Base-by-base conservation (phyloP, 805 yeast species). In the Myxozyma nipponensis region DNA sequence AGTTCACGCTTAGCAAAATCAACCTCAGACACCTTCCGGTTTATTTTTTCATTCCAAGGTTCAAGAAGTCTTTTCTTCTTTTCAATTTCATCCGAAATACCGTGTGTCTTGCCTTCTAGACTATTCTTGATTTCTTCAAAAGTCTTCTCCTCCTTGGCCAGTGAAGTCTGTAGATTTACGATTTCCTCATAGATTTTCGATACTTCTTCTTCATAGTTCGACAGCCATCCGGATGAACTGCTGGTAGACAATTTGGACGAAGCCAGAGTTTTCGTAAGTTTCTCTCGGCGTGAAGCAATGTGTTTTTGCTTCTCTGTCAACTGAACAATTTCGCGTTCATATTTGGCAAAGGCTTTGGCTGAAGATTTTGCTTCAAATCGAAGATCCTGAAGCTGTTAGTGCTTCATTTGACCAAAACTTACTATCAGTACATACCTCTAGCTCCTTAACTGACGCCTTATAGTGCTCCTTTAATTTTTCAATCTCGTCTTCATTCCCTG, bases 31-130 rank as follows among this genome's bases (percentile, higher is more conserved):
- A 80, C 80, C 50, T 82, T 81, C 15, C 77, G 75, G 52, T 77
- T 81, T 26, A 89, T 69, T 56, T 80, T 76, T 24, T 77, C 82
- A 52, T 79, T 80, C 90, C 95, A 88, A 0, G 98, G 98, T 58
- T 86, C 90, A 4, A 88, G 69, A 52, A 83, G 74, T 5, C 72
- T 74, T 63, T 86, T 90, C 36, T 81, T 68, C 13, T 62, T 60
- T 57, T 79, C 84, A 45, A 90, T 84, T 61, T 85, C 77, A 6
- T 74, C 76, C 0, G 90, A 78, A 48, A 84, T 75, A 1, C 70
- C 81, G 9, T 80, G 75, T 0, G 98, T 91, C 63, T 87, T 86
- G 42, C 79, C 83, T 6, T 87, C 80, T 41, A 93, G 73, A 25
- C 78, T 79, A 5, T 73, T 58, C 60, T 89, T 79, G 10, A 90